phyloP scores from a whole-genome alignment of 495 filamentous ascomycete species.

The Neurospora sp. region DNA sequence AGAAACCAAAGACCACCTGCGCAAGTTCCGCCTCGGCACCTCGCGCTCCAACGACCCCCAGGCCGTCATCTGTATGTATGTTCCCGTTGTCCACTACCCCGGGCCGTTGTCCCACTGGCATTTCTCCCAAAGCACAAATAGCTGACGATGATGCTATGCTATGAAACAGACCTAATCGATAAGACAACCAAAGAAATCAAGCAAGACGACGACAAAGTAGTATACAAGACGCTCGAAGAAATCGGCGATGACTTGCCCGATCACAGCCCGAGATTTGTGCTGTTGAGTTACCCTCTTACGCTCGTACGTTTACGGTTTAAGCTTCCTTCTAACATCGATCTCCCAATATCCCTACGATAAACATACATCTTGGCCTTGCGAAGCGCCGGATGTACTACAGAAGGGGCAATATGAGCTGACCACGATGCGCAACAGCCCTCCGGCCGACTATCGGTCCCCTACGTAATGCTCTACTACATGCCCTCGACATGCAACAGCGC shows the following conservation, averaged over 20 bases:
- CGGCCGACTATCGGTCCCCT: slow-evolving; percentile 49
- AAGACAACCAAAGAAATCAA: slow-evolving; percentile 78
- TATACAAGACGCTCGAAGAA: slow-evolving; percentile 70
- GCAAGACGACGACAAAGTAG: slow-evolving; percentile 56
- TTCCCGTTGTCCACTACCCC: slow-evolving; percentile 14
- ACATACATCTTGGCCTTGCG: not conserved
- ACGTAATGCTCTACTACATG: slow-evolving; percentile 88
- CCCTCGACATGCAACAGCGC: slow-evolving; percentile 79
- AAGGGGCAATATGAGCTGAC: not conserved
- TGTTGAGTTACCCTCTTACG: slow-evolving; percentile 83
- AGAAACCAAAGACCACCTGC: slow-evolving; percentile 74
- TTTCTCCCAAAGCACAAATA: no score
- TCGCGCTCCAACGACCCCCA: slow-evolving; percentile 81
- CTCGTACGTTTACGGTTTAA: slow-evolving; percentile 42
- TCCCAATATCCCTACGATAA: not conserved
- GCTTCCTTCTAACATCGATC: not conserved
- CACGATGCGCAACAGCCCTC: slow-evolving; percentile 23
- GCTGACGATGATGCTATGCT: no score
- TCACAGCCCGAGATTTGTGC: slow-evolving; percentile 75
- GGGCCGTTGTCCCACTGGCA: not conserved
- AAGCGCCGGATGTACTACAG: not conserved
- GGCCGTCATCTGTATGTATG: slow-evolving; percentile 80
- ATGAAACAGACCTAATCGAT: slow-evolving; percentile 64
- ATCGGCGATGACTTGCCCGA: slow-evolving; percentile 88
- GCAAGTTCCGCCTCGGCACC: slow-evolving; percentile 86